Evolutionary conservation across 805 yeast genomes (phyloP), one percentile per base, ranked within the genome.

Genomic region (Saturnispora bothae): DNA sequence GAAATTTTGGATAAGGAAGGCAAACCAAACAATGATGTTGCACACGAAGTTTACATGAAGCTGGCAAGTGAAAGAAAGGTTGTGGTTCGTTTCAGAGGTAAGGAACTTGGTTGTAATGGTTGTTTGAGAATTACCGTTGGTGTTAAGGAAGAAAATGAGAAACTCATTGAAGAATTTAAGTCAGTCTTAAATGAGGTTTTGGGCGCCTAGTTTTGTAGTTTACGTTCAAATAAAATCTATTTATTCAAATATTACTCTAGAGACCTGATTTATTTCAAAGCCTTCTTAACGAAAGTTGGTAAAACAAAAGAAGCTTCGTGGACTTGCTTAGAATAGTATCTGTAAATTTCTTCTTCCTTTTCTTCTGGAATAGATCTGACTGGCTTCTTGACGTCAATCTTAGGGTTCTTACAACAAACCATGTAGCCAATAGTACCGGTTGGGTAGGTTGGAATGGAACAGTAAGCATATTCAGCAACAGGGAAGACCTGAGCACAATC

Each of bases 351-450:
- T 19, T 56, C 61, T 56, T 83, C 94, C 45, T 73, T 71, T 42
- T 70, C 78, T 32, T 66, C 71, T 38, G 74, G 58, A 59, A 82
- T 63, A 23, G 68, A 65, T 60, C 96, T 76, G 45, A 73, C 48
- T 34, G 97, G 96, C 47, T 61, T 66, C 51, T 63, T 68, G 42
- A 89, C 81, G 46, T 79, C 66, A 35, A 78, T 76, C 19, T 60
- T 50, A 13, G 72, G 57, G 55, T 83, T 81, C 67, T 86, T 89
- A 46, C 80, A 72, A 61, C 96, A 88, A 43, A 89, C 88, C 95
- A 89, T 84, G 65, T 92, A 84, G n/a, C 97, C 98, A 54, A 89
- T 81, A 60, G 86, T 94, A 47, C 98, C 98, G 15, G 95, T 78
- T 47, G 98, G 95, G 57, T 89, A 89, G 42, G 97, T 88, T 56